A percentile compares a stretch with the other conserved stretches of the same genome.
Conservation (phyloP, 2,329 filamentous ascomycete genomes). For the Microthyrium microscopicum region DNA sequence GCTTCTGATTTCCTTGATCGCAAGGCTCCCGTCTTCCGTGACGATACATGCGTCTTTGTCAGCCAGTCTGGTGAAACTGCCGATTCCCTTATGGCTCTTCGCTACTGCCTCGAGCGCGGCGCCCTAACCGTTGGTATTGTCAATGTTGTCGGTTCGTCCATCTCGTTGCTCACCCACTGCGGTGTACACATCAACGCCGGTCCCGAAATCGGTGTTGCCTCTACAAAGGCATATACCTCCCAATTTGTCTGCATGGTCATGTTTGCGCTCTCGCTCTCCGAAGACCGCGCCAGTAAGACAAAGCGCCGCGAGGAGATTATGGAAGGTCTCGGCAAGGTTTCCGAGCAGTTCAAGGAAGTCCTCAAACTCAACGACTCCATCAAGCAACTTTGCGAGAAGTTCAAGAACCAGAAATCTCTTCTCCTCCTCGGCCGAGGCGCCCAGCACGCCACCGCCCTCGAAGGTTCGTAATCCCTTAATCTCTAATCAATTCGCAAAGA, state of each 20-base stretch:
- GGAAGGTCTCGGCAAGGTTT: conserved; percentile 75
- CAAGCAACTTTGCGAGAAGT: conserved; percentile 83
- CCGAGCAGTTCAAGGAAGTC: conserved; percentile 80
- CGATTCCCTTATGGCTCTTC: conserved; percentile 89
- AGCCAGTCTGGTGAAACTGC: conserved; percentile 98
- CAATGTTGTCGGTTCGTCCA: conserved; percentile 96
- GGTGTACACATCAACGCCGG: conserved; percentile 99
- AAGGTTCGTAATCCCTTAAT: conserved; percentile 37
- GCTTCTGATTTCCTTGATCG: conserved; percentile 97
- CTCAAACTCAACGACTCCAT: conserved; percentile 83
- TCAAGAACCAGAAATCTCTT: conserved; percentile 95
- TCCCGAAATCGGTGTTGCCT: conserved; percentile 95
- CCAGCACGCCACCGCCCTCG: conserved; percentile 91
- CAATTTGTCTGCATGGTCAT: conserved; percentile 99
- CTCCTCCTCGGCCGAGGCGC: conserved; percentile 85
- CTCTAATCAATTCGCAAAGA: not conserved
- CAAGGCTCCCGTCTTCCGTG: conserved; percentile 94
- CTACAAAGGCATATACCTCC: conserved; percentile 97
- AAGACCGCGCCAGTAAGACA: conserved; percentile 91
- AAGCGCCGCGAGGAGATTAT: conserved; percentile 90
- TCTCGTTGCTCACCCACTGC: conserved; percentile 96
- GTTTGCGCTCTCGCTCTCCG: conserved; percentile 91
- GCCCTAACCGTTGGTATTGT: conserved; percentile 95
- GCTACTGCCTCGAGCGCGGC: conserved; percentile 95
- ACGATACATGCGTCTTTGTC: conserved; percentile 97